Evolutionary conservation across 768 basidiomycete genomes (phyloP).

Genomic region (Agaricus sinodeliciosus): DNA sequence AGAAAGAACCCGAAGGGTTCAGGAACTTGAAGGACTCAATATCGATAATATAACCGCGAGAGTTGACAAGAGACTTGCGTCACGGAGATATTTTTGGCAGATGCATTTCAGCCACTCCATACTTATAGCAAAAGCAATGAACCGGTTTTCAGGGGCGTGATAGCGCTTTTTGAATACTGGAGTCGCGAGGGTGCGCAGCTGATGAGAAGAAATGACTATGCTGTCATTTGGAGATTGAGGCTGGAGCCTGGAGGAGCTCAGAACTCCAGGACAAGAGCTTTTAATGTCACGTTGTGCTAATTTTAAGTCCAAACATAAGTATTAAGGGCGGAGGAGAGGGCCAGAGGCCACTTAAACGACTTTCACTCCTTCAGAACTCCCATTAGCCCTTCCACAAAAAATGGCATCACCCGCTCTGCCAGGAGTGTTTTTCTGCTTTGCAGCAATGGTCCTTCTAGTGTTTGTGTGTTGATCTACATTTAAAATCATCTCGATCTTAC

Average conservation of each 20-base stretch:
- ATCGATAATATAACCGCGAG: neutral
- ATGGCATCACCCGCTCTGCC: conserved; percentile 53
- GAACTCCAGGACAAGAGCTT: no score
- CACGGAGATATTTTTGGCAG: no score
- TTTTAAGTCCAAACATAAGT: neutral
- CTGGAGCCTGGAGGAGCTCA: no score
- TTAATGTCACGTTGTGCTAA: neutral
- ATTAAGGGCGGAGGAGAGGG: neutral
- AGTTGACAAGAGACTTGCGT: neutral
- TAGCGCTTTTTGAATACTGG: neutral
- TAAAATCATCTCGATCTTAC: neutral
- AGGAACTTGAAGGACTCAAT: neutral
- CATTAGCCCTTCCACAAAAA: neutral
- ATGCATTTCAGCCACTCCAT: no score
- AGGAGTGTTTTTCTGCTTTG: conserved; percentile 66
- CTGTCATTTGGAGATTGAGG: neutral
- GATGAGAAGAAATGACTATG: neutral
- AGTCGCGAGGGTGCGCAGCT: neutral
- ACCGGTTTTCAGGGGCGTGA: neutral
- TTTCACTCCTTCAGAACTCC: neutral
- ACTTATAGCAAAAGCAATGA: neutral
- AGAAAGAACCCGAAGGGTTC: no score
- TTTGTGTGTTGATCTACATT: conserved; percentile 40
- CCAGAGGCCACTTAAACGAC: neutral
- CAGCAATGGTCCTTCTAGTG: conserved; percentile 62